A percentile compares a stretch with the other conserved stretches of the same genome.
These are phyloP conservation scores for Leccinum imitatum DNA, from an alignment of 768 basidiomycete genomes.

Conservation along the genomic window DNA sequence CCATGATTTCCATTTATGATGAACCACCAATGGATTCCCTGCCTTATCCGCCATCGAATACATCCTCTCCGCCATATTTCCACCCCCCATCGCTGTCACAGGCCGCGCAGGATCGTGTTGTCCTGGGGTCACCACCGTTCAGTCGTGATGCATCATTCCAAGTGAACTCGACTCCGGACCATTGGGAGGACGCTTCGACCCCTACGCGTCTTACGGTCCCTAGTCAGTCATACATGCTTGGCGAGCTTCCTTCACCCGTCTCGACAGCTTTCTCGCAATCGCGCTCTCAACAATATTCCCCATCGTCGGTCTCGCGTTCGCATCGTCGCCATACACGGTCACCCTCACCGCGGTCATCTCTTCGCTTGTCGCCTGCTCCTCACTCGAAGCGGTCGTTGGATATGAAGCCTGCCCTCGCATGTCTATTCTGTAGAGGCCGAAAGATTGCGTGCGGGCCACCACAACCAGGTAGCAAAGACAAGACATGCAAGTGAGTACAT, in stretches of 20 bases:
- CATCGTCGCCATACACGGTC: conserved; percentile 27
- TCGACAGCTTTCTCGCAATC: conserved; percentile 11
- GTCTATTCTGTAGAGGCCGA: conserved; percentile 63
- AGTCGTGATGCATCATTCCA: conserved; percentile 12
- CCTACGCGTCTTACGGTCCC: conserved; percentile 8
- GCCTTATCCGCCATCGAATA: conserved; percentile 27
- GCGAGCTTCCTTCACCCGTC: conserved; percentile 12
- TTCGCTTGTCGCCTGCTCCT: conserved; percentile 23
- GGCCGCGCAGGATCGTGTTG: conserved; percentile 14
- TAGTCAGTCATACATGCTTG: conserved; percentile 22
- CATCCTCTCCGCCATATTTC: conserved; percentile 25
- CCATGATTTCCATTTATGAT: conserved; percentile 4
- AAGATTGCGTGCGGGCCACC: conserved; percentile 72
- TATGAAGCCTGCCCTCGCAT: conserved; percentile 63
- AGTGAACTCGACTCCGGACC: conserved; percentile 10
- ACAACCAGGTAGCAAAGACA: conserved; percentile 48
- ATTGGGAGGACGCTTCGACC: conserved; percentile 23
- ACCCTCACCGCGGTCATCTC: conserved; percentile 25
- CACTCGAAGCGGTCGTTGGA: conserved; percentile 29
- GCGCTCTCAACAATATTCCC: conserved; percentile 12
- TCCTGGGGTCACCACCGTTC: conserved; percentile 16
- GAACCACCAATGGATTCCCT: conserved; percentile 35
- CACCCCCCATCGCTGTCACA: conserved; percentile 10
- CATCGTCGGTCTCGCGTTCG: conserved; percentile 19
- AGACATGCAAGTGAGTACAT: conserved; percentile 63